phyloP scores from a whole-genome alignment of 306 rosid genomes.

The Dryas octopetala region DNA sequence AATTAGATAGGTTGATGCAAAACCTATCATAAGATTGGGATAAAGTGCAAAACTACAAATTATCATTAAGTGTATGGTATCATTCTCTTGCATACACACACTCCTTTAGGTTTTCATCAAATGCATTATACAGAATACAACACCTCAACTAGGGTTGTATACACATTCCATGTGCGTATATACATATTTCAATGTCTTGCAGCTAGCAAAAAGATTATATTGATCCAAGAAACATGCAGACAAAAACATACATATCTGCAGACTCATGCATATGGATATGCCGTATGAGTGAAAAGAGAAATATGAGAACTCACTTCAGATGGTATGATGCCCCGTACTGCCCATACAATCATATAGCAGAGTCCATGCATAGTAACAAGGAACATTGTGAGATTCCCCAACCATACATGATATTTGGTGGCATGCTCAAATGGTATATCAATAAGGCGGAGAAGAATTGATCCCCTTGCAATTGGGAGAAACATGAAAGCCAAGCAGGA shows the following conservation, averaged over 20 bases:
- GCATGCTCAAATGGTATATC: constrained; percentile 75
- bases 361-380: constrained; percentile 61
- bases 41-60: not conserved
- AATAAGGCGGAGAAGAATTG: constrained; percentile 61
- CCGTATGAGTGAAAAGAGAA: not conserved
- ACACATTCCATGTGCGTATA: not conserved
- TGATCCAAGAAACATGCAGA: no score
- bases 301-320: constrained; percentile 42
- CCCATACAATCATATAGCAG: constrained; percentile 46
- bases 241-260: no score
- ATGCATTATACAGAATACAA: not conserved
- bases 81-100: not conserved
- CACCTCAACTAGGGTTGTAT: not conserved
- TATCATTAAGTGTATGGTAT: not conserved
- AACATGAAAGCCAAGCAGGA: constrained; percentile 54
- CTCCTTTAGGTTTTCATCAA: not conserved
- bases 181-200: not conserved
- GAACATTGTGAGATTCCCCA: constrained; percentile 64
- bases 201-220: no score
- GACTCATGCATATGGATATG: not conserved
- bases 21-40: not conserved
- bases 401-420: constrained; percentile 68
- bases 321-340: constrained; percentile 32
- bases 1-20: not conserved
- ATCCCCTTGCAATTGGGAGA: constrained; percentile 70